Percentiles rank a stretch among this genome's conserved stretches.
phyloP scores from a whole-genome alignment of 2,329 filamentous ascomycete species.

The Lizonia empirigonia region DNA sequence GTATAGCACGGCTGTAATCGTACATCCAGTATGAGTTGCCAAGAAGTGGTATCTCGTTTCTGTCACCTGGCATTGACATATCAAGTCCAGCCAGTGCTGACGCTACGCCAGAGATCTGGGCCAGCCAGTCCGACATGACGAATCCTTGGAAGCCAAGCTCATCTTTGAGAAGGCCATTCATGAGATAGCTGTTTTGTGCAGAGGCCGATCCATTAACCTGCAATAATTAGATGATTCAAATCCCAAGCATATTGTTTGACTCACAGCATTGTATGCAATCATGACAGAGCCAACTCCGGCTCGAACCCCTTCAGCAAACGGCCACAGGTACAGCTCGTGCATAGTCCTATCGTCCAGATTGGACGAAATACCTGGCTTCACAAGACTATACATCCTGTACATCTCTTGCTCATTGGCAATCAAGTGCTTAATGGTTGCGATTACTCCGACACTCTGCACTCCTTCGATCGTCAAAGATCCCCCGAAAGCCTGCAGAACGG shows the following conservation, averaged over 20 bases:
- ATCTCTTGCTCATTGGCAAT: constrained; percentile 74
- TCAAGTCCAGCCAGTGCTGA: constrained; percentile 83
- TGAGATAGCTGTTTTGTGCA: constrained; percentile 74
- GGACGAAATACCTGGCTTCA: constrained; percentile 46
- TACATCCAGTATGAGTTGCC: constrained; percentile 68
- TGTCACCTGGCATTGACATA: constrained; percentile 79
- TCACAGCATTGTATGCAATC: constrained; percentile 71
- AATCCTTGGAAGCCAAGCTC: constrained; percentile 88
- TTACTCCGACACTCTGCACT: constrained; percentile 73
- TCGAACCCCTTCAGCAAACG: constrained; percentile 77
- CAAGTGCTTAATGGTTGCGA: constrained; percentile 72
- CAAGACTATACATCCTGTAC: constrained; percentile 53
- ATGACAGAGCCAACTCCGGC: constrained; percentile 81
- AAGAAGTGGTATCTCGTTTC: constrained; percentile 51
- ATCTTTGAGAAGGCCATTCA: constrained; percentile 85
- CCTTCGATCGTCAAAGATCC: constrained; percentile 78
- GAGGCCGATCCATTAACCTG: constrained; percentile 61
- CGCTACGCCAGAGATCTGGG: constrained; percentile 79
- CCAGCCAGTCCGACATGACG: constrained; percentile 88
- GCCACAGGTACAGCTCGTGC: constrained; percentile 84
- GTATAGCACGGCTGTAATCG: constrained; percentile 73
- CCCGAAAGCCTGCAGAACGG: constrained; percentile 73
- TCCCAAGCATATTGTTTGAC: constrained; percentile 3
- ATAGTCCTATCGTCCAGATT: constrained; percentile 79
- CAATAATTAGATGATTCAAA: constrained; percentile 9